These are phyloP conservation scores for Barbarea vulgaris DNA, from an alignment of 345 rosid genomes.

Conservation along the genomic window DNA sequence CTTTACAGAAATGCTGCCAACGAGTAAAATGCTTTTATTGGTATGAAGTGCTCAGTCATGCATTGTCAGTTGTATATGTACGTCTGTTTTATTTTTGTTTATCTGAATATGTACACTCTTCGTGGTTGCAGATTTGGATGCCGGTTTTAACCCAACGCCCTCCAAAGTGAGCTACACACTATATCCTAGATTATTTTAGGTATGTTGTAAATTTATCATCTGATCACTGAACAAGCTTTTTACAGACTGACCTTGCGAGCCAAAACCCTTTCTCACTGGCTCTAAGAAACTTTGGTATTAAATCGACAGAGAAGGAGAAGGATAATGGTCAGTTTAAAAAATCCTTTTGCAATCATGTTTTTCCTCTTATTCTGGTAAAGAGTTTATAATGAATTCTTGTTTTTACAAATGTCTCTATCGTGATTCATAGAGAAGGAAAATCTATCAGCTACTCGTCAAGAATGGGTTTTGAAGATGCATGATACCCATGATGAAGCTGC, in stretches of 20 bases:
- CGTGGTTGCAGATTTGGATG: slow-evolving; percentile 67
- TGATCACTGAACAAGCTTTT: slow-evolving; percentile 18
- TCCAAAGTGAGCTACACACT: slow-evolving; percentile 53
- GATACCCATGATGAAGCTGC: slow-evolving; percentile 51
- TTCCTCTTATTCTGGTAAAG: slow-evolving; percentile 12
- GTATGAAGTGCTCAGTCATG: slow-evolving; percentile 45
- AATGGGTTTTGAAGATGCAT: slow-evolving; percentile 78
- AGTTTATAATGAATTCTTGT: slow-evolving; percentile 9
- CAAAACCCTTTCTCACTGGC: slow-evolving; percentile 57
- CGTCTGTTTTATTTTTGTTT: neutral
- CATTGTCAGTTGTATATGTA: slow-evolving; percentile 8
- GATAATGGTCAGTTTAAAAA: slow-evolving; percentile 45
- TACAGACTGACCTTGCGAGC: slow-evolving; percentile 71
- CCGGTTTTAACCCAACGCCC: slow-evolving; percentile 72
- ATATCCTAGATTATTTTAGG: neutral
- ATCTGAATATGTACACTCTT: neutral
- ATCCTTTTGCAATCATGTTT: slow-evolving; percentile 2
- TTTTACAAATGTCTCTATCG: slow-evolving; percentile 48
- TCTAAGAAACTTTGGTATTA: slow-evolving; percentile 58
- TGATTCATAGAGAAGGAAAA: slow-evolving; percentile 47
- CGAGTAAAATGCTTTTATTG: slow-evolving; percentile 75
- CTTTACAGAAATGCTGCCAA: slow-evolving; percentile 60
- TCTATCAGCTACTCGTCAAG: slow-evolving; percentile 36
- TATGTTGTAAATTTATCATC: slow-evolving; percentile 15
- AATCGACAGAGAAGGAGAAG: slow-evolving; percentile 46